Base-by-base conservation (phyloP, 2,329 filamentous ascomycete species). In the Penicillium sp. region DNA sequence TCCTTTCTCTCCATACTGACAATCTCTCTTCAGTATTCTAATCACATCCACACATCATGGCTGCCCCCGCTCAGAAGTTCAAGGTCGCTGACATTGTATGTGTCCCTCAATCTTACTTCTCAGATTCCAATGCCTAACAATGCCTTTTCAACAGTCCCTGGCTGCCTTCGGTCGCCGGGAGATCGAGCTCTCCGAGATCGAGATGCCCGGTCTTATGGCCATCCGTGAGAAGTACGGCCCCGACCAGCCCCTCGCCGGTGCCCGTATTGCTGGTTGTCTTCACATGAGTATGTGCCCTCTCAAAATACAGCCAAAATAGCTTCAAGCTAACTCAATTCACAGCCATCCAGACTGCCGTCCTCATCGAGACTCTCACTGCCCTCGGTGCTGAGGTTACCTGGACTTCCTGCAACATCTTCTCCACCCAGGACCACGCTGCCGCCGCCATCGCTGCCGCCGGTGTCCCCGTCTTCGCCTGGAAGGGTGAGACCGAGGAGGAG, bases 341-440 rank as follows among this genome's bases (percentile, higher is more conserved):
- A 86, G 83, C 94, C 76, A 97, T 99, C 81, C 94, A 99, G 84
- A 99, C 94, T 63, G 94, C 94, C 68, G 94, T 99, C 73, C 87
- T 99, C 71, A 99, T 99, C 78, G 94, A 99, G 87, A 99, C 94
- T 64, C 87, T 99, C 74, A 89, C 84, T 70, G 82, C 87, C 66
- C 90, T 99, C 70, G 94, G 94, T 80, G 94, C 94, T 70, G 94
- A 97, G 85, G 89, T 97, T 69, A 99, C 94, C 74, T 97, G 94
- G 94, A 89, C 93, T 58, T 94, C 89, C 68, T 99, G 94, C 88
- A 97, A 99, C 86, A 97, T 99, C 79, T 99, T 96, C 88, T 94
- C 89, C 76, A 97, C 93, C 68, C 93, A 96, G 80, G 94, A 97
- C 81, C 93, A 97, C 80, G 94, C 94, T 69, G 94, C 94, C 50